Conservation (phyloP, 768 basidiomycete species). For the Cystobasidium onofrii region DNA sequence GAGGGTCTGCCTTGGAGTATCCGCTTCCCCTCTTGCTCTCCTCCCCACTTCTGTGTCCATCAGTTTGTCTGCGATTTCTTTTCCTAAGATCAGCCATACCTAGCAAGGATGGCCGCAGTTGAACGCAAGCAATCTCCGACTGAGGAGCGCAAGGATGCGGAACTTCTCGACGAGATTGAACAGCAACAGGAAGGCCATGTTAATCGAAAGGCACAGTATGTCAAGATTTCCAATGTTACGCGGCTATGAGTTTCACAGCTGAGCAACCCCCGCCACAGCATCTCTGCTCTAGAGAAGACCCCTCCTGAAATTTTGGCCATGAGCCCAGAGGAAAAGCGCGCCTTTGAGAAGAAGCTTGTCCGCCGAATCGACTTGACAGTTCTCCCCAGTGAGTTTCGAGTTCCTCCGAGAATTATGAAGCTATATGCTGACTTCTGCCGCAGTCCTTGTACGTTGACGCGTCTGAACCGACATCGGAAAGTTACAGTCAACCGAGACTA, state of each 20-base stretch:
- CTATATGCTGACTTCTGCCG: neutral
- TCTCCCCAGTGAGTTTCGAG: conserved; percentile 30
- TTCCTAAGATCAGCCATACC: neutral
- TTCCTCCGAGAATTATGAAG: conserved; percentile 34
- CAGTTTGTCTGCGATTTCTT: neutral
- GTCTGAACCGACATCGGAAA: neutral
- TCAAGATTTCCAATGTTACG: neutral
- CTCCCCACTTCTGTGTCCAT: neutral
- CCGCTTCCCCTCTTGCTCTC: neutral
- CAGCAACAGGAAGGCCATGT: neutral
- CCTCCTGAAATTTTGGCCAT: neutral
- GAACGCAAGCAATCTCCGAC: neutral
- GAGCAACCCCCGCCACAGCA: neutral
- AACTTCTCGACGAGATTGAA: neutral
- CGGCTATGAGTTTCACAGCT: neutral
- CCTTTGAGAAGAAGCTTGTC: conserved; percentile 44
- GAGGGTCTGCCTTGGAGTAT: neutral
- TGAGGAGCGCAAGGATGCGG: neutral
- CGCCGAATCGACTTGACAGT: conserved; percentile 45
- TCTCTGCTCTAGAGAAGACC: neutral
- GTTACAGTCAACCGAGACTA: too few species aligned
- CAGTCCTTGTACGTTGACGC: neutral
- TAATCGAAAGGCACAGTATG: neutral
- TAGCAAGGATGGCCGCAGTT: neutral
- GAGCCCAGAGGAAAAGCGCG: conserved; percentile 7